Evolutionary conservation across 2,329 filamentous ascomycete species (phyloP), one percentile per base, ranked within the genome.

Genomic region (Venturia asperata): DNA sequence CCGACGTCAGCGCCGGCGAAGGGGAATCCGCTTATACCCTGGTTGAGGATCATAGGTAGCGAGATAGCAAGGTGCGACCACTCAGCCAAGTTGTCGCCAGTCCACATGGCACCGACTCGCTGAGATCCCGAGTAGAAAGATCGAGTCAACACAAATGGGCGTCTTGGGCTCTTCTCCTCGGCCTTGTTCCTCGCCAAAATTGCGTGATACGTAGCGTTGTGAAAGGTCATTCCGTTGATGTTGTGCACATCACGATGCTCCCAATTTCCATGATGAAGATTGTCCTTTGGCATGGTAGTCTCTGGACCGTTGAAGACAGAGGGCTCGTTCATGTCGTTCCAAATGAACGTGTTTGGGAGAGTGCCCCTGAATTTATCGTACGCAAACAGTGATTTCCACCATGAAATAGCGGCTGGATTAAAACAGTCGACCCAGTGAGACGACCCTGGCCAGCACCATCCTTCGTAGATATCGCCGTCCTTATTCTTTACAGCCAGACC

Each of bases 241-340:
- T 99, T 97, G 81, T 99, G 94, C 5, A 99, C 80, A 74, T 99
- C 94, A 68, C 94, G 90, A 75, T 99, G 94, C 76, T 99, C 94
- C 94, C 94, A 99, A 72, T 89, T 85, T 63, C 85, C 92, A 72
- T 89, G 80, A 74, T 99, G 94, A 39, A 99, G 77, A 74, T 99
- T 99, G 80, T 99, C 94, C 78, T 97, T 97, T 67, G 94, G 94
- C 92, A 97, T 97, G 5, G 93, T 97, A 3, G 92, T 96, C 77
- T 99, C 94, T 0, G 94, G 94, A 0, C 94, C 94, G 74, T 97
- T 97, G 81, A 99, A 99, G 1, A 99, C 94, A 0, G 94, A 97
- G 0, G 94, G 94, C 79, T 99, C 94, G 74, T 97, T 97, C 94
- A 99, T 99, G 75, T 99, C 94, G 75, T 99, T 99, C 94, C 94